Conservation (phyloP, 1,139 yeast genomes). For the Yueomyces sp. region DNA sequence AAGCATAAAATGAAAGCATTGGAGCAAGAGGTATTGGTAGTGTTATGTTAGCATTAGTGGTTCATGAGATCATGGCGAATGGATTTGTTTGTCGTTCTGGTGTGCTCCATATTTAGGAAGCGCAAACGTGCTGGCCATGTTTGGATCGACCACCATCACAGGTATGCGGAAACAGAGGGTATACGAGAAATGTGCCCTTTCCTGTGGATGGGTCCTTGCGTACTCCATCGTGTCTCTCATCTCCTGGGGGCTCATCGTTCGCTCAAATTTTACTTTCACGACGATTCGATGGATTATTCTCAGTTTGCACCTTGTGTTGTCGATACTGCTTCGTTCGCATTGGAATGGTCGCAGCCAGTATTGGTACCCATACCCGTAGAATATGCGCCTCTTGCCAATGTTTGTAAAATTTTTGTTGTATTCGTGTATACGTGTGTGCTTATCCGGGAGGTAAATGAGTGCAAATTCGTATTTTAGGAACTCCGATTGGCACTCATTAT, state of each 20-base stretch:
- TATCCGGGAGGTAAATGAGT: background rate
- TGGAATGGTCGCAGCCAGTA: slow-evolving; percentile 9
- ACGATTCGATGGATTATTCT: slow-evolving; percentile 13
- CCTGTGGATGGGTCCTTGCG: slow-evolving; percentile 5
- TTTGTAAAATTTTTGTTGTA: background rate
- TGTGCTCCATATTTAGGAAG: slow-evolving; percentile 10
- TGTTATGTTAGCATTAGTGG: no score
- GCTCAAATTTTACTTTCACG: slow-evolving; percentile 3
- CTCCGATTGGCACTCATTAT: no score
- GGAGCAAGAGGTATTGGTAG: no score
- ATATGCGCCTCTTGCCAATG: background rate
- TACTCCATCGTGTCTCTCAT: background rate
- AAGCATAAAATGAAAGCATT: no score
- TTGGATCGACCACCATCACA: slow-evolving; percentile 10
- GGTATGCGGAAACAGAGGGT: slow-evolving; percentile 4
- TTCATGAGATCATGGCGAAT: no score
- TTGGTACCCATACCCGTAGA: background rate
- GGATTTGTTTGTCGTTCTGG: background rate
- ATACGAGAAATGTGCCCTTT: background rate
- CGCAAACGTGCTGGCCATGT: slow-evolving; percentile 10
- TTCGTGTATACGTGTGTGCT: background rate
- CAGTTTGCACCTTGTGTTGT: slow-evolving; percentile 6
- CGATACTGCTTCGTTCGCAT: slow-evolving; percentile 7
- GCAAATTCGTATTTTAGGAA: no score
- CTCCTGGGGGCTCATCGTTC: background rate